These are phyloP conservation scores for Blastocystis sp. DNA, from an alignment of 352 stramenopile genomes.

Conservation along the genomic window DNA sequence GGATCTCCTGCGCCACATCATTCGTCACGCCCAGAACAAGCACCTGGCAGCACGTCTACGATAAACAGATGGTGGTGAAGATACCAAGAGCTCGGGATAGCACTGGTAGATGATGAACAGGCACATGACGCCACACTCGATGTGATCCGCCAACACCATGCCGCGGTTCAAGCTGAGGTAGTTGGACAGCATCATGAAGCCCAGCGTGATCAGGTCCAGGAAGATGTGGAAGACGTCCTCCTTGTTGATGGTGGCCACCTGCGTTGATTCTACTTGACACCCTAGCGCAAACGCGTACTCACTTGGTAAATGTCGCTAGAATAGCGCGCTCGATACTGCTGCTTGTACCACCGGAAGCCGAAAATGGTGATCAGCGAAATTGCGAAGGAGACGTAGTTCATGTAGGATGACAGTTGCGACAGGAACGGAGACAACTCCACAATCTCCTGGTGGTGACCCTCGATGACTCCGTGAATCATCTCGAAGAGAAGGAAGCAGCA, in stretches of 20 bases:
- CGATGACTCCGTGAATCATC: conserved; percentile 33
- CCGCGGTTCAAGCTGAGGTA: conserved; percentile 25
- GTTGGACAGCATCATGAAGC: neutral
- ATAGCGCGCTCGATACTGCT: conserved; percentile 30
- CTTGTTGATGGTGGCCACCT: neutral
- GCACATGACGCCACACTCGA: conserved; percentile 59
- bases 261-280: neutral
- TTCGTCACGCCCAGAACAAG: conserved; percentile 22
- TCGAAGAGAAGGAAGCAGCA: conserved; percentile 52
- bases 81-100: neutral
- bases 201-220: neutral
- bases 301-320: conserved; percentile 37
- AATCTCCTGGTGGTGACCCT: conserved; percentile 45
- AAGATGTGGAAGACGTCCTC: conserved; percentile 34
- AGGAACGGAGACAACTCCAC: neutral
- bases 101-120: conserved; percentile 6
- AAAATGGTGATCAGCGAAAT: conserved; percentile 57
- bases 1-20: conserved; percentile 37
- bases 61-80: neutral
- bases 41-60: neutral
- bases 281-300: neutral
- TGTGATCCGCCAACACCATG: neutral
- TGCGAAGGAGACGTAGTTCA: conserved; percentile 26
- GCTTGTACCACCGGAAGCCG: conserved; percentile 45
- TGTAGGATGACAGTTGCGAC: neutral